Conservation (phyloP, 73 alveolate species). For the Tetrahymena malaccensis region DNA sequence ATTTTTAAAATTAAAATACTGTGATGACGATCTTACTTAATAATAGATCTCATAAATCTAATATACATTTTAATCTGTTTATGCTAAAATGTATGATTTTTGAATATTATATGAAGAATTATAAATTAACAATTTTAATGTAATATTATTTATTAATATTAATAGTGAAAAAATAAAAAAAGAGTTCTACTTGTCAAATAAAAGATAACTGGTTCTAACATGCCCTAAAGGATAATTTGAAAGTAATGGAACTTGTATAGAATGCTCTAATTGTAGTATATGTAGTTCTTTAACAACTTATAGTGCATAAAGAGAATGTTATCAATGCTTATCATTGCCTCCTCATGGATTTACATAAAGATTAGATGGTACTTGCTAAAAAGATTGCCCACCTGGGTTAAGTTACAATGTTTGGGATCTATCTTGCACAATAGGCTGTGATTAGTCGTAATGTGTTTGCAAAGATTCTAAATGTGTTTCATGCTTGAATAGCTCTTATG, state of each 20-base stretch:
- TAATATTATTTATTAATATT: not conserved
- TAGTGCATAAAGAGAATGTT: not conserved
- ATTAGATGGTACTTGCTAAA: not conserved
- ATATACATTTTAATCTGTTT: too few relatives aligned
- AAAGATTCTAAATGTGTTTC: not conserved
- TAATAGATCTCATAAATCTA: too few relatives aligned
- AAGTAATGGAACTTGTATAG: not conserved
- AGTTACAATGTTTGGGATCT: not conserved
- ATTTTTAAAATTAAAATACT: too few relatives aligned
- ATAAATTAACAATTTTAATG: too few relatives aligned
- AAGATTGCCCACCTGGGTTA: not conserved
- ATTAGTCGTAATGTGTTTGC: not conserved
- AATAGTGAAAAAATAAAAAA: not conserved
- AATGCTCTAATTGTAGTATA: not conserved
- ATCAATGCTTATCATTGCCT: not conserved
- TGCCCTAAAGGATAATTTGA: not conserved
- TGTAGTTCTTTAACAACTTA: not conserved
- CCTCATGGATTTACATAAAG: not conserved
- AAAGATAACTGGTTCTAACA: not conserved
- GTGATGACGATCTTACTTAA: too few relatives aligned
- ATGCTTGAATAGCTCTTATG: not conserved
- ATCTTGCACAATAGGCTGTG: not conserved
- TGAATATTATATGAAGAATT: too few relatives aligned
- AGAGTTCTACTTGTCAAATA: not conserved
- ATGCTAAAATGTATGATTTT: too few relatives aligned